phyloP scores from a whole-genome alignment of 371 early-diverging fungal genomes.

The Lichtheimia corymbifera region DNA sequence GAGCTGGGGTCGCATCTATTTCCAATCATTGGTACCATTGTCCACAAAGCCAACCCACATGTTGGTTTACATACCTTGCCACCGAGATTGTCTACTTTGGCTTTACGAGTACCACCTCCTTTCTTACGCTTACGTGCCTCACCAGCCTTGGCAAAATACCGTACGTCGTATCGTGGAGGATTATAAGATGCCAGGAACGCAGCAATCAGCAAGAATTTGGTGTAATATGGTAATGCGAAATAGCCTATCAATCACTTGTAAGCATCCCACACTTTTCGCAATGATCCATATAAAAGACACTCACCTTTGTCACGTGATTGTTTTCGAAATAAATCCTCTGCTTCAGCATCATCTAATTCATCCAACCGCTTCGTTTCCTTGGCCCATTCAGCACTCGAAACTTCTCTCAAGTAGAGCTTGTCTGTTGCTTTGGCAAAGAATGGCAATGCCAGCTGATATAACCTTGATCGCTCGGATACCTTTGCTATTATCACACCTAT shows the following conservation, averaged over 20 bases:
- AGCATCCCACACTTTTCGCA: background rate
- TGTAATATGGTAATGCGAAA: slow-evolving; percentile 74
- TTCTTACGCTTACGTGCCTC: slow-evolving; percentile 58
- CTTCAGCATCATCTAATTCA: slow-evolving; percentile 12
- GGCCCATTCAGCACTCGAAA: slow-evolving; percentile 83
- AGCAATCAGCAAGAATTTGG: slow-evolving; percentile 85
- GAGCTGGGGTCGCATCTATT: slow-evolving; percentile 79
- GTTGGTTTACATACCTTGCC: slow-evolving; percentile 31
- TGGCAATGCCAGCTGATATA: slow-evolving; percentile 73
- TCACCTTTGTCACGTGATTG: slow-evolving; percentile 21
- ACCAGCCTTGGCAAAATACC: slow-evolving; percentile 74
- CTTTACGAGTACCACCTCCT: slow-evolving; percentile 48
- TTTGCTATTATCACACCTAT: slow-evolving; percentile 20
- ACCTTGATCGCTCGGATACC: slow-evolving; percentile 61
- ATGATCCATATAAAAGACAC: background rate
- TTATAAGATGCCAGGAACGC: slow-evolving; percentile 93
- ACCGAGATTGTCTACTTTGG: slow-evolving; percentile 36
- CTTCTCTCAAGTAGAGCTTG: slow-evolving; percentile 81
- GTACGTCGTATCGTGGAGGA: slow-evolving; percentile 81
- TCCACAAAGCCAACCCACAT: background rate
- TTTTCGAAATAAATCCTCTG: slow-evolving; percentile 10
- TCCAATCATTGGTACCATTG: background rate
- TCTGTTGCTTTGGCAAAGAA: slow-evolving; percentile 81
- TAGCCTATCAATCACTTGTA: slow-evolving; percentile 27
- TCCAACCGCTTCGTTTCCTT: slow-evolving; percentile 37